Conservation (phyloP, 495 filamentous ascomycete genomes). For the Hypoxylon fragiforme region DNA sequence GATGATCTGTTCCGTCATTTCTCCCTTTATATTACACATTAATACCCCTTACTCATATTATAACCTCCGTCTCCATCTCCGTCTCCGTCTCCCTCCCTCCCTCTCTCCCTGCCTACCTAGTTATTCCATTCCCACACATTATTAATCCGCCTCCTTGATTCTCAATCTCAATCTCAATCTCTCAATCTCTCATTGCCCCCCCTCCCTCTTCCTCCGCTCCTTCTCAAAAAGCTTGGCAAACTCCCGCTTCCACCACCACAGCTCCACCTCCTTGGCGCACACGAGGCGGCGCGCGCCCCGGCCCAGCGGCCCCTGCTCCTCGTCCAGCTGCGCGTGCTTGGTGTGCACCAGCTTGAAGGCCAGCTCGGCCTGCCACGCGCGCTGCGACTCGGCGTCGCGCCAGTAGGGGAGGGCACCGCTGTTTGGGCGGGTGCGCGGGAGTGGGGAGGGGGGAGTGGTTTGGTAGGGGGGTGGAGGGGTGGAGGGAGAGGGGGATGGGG, state of each 20-base stretch:
- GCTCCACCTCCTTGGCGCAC: slow-evolving; percentile 1
- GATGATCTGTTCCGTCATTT: too few relatives aligned
- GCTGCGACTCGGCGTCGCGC: not conserved
- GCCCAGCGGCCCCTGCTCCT: not conserved
- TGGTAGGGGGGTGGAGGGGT: too few relatives aligned
- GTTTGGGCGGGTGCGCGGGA: too few relatives aligned
- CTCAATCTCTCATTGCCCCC: not conserved
- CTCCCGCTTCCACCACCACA: not conserved
- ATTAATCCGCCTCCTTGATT: not conserved
- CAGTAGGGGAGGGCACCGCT: too few relatives aligned
- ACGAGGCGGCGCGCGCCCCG: not conserved
- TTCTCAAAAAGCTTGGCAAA: not conserved
- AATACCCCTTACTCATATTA: too few relatives aligned
- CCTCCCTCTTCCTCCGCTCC: not conserved
- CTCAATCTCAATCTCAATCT: not conserved
- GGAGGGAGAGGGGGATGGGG: not conserved
- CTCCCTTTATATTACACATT: too few relatives aligned
- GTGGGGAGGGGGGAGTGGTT: too few relatives aligned
- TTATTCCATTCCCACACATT: not conserved
- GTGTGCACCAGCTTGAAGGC: not conserved
- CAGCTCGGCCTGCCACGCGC: not conserved
- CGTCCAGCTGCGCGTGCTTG: slow-evolving; percentile 8
- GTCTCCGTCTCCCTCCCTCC: not conserved
- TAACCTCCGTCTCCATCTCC: too few relatives aligned
- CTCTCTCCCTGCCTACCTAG: not conserved